Percentiles rank a stretch among this genome's conserved stretches.
Conservation (phyloP, 176 grass and related monocot genomes). For the Triticum monococcum region DNA sequence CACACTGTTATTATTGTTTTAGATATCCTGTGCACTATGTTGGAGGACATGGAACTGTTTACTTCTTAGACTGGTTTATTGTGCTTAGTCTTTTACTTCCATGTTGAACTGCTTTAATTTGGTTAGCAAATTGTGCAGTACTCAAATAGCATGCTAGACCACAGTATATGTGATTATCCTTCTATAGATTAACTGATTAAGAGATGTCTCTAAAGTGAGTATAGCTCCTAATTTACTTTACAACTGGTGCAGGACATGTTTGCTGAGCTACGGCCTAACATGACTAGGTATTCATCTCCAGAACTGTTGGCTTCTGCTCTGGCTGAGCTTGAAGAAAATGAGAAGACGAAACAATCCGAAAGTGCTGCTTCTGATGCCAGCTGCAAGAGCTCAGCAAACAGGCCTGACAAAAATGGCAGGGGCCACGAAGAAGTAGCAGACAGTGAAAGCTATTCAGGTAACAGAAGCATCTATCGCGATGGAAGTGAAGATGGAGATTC, state of each 20-base stretch:
- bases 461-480: slow-evolving; percentile 13
- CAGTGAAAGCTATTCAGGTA: slow-evolving; percentile 64
- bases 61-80: background rate
- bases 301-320: slow-evolving; percentile 66
- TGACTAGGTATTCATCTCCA: slow-evolving; percentile 62
- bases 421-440: slow-evolving; percentile 40
- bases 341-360: slow-evolving; percentile 30
- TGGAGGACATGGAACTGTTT: slow-evolving; percentile 1
- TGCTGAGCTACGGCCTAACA: slow-evolving; percentile 66
- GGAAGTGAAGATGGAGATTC: slow-evolving; percentile 53
- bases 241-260: slow-evolving; percentile 62
- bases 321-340: slow-evolving; percentile 70
- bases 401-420: slow-evolving; percentile 38
- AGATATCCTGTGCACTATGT: background rate
- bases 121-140: background rate
- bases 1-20: slow-evolving; percentile 1
- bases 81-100: background rate
- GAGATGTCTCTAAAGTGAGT: background rate
- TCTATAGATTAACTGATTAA: background rate
- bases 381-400: slow-evolving; percentile 35
- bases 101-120: slow-evolving; percentile 12
- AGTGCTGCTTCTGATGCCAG: slow-evolving; percentile 31
- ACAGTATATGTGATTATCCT: background rate
- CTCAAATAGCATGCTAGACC: background rate
- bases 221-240: slow-evolving; percentile 17